These are phyloP conservation scores for Leccinum broughii DNA, from an alignment of 768 basidiomycete genomes.

Conservation along the genomic window DNA sequence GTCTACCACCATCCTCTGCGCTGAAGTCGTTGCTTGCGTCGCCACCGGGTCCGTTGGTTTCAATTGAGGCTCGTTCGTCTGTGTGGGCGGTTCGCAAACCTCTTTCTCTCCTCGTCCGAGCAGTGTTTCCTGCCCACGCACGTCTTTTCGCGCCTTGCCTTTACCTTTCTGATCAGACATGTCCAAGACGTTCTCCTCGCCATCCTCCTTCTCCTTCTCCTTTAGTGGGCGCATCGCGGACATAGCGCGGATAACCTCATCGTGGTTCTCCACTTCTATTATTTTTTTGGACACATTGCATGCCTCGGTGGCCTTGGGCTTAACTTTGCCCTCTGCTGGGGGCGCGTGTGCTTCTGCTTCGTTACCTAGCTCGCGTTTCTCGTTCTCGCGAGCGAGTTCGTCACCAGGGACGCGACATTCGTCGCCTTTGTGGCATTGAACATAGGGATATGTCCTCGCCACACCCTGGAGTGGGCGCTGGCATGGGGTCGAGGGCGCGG, in stretches of 20 bases:
- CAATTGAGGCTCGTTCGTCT: not conserved
- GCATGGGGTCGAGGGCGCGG: not conserved
- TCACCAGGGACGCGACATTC: not conserved
- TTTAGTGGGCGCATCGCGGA: not conserved
- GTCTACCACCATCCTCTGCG: not conserved
- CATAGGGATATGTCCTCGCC: not conserved
- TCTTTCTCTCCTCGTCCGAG: not conserved
- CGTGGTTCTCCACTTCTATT: not conserved
- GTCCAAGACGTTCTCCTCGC: not conserved
- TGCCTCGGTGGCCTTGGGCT: not conserved
- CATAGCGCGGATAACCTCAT: not conserved
- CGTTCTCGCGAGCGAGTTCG: not conserved
- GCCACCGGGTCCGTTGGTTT: not conserved
- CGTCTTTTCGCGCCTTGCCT: no score
- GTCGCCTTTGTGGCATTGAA: not conserved
- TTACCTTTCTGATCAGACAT: constrained; percentile 41
- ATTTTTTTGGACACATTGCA: not conserved
- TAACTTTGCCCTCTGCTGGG: not conserved
- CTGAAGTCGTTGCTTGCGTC: not conserved
- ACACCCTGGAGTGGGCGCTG: no score
- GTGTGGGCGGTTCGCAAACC: not conserved
- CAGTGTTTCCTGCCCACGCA: not conserved
- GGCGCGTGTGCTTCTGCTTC: not conserved
- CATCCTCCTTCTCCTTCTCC: not conserved
- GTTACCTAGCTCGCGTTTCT: not conserved